Percentiles rank a stretch among this genome's conserved stretches.
Evolutionary conservation across 1,139 yeast genomes (phyloP).

Genomic region (Diutina rugosa): DNA sequence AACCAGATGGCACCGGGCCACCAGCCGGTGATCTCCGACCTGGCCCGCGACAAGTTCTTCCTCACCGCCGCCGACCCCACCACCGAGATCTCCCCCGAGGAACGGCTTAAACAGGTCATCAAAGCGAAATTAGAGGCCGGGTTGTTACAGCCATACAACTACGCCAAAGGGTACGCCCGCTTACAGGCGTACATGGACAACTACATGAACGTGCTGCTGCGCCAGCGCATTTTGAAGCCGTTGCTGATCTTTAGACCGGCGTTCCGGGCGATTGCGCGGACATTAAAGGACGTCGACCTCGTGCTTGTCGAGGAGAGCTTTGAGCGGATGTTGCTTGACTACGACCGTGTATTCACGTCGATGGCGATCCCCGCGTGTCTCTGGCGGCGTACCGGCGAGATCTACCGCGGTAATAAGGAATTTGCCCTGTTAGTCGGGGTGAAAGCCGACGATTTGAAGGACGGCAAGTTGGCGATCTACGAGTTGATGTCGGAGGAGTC

Average conservation of each 20-base stretch:
- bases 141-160: slow-evolving; percentile 80
- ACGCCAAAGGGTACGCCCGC: slow-evolving; percentile 88
- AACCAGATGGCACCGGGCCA: background rate
- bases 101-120: slow-evolving; percentile 86
- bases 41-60: slow-evolving; percentile 88
- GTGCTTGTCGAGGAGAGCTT: slow-evolving; percentile 90
- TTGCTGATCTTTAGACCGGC: slow-evolving; percentile 84
- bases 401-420: slow-evolving; percentile 89
- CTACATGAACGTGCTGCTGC: slow-evolving; percentile 75
- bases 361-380: slow-evolving; percentile 98
- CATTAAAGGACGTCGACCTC: slow-evolving; percentile 82
- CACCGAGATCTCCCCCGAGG: slow-evolving; percentile 89
- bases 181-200: slow-evolving; percentile 87
- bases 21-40: slow-evolving; percentile 48
- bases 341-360: slow-evolving; percentile 90
- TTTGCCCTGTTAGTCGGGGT: slow-evolving; percentile 95
- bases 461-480: slow-evolving; percentile 85
- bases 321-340: slow-evolving; percentile 85
- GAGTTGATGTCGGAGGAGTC: slow-evolving; percentile 94
- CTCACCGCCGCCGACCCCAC: slow-evolving; percentile 97
- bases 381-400: slow-evolving; percentile 97
- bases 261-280: slow-evolving; percentile 83
- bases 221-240: slow-evolving; percentile 84
- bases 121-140: slow-evolving; percentile 95
- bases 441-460: slow-evolving; percentile 79